Evolutionary conservation across 1,284 basidiomycete genomes (phyloP), one percentile per base, ranked within the genome.

Genomic region (Sutorius eximius): DNA sequence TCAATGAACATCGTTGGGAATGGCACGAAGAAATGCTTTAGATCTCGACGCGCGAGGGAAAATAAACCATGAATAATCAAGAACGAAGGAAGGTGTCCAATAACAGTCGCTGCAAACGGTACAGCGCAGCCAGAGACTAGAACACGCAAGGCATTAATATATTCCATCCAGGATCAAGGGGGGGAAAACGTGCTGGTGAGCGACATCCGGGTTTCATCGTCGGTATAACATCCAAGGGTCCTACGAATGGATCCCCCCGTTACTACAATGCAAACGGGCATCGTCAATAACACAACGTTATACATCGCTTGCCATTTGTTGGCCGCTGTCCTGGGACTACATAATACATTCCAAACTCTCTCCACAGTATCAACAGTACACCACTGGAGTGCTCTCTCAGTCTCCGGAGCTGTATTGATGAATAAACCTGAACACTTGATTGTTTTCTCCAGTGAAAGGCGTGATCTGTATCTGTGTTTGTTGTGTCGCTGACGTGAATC

Each of bases 1-100:
- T 58, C 64, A 9, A 58, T 13, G 33, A 62, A 58, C 13, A 53
- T 18, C 2, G 60, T 49, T 10, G 44, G 29, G 20, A 64, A 55
- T 2, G 34, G 12, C 16, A 37, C 18, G 3, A 11, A 6, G n/a
- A 66, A 55, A 5, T 8, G 24, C 1, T 40, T 20, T 15, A 68
- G 15, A 6, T 57, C 30, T 18, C 49, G 44, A 18, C 24, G 36
- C 2, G 49, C 34, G 8, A 68, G 51, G 32, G 54, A 55, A 42
- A 65, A 65, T 22, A 68, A 50, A 8, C 56, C 64, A 6, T 68
- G 65, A 16, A 68, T 57, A 20, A 55, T 32, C 5, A 69, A 29
- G 40, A 57, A 61, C 11, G 65, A 64, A 8, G 59, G 57, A 20
- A 56, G 45, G 9, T 63, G 34, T 13, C 22, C 22, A 3, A 66